Base-by-base conservation (phyloP, 108 stramenopile genomes). In the Cyclotella distinguenda region DNA sequence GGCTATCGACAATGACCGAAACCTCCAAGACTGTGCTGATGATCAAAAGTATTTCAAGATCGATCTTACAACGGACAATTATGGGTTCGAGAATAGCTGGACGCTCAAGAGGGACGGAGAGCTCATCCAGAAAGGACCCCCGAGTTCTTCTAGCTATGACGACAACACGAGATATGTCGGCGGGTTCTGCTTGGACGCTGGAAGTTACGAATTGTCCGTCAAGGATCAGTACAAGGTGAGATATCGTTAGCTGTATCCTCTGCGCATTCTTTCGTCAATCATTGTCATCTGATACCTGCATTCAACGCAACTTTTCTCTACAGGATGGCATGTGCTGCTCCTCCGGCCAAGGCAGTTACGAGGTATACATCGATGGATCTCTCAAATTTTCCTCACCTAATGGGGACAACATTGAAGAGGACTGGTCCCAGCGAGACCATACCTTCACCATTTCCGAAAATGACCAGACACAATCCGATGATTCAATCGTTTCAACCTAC, bases 51-150 rank as follows among this genome's bases (percentile, higher is more conserved):
- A 34, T 18, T 35, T 62, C 33, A 62, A 62, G 61, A 6, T 62
- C n/a, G 47, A 49, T 16, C 18, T 62, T 18, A 46, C 47, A 18
- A 62, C 61, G 1, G 61, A 62, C 61, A 62, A 62, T 31, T 62
- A 32, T 18, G 61, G 61, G 3, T 62, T 62, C 45, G 61, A 62
- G 33, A 62, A 39, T 25, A 46, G 46, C 19, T 62, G 61, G 61
- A 44, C 18, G 21, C 28, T 62, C 13, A 32, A 34, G 21, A 47
- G 48, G 38, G 32, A 31, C 47, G 61, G 47, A 13, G 45, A 28
- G 6, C 19, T 44, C 13, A 34, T 62, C 31, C 45, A 42, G 19
- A 33, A 13, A 1, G 61, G 61, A 3, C 61, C 61, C 1, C 61
- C 61, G 19, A 30, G n/a, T 1, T 22, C 19, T 21, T 34, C 61